Percentiles rank a stretch among this genome's conserved stretches.
Conservation (phyloP, 495 filamentous ascomycete species). For the Annulohypoxylon stygium region DNA sequence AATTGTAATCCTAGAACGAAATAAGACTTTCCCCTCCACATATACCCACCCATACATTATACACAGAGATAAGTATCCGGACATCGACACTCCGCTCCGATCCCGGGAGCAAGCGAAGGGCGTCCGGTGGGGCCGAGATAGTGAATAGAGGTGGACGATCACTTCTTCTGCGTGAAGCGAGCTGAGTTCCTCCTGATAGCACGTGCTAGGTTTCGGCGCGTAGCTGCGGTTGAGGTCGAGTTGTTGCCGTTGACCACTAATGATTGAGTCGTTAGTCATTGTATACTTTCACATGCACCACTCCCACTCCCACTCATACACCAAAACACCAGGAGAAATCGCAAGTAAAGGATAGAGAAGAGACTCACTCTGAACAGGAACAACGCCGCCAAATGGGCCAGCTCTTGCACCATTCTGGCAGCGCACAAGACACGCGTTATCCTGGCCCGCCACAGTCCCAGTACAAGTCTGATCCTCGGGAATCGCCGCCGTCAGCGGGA, state of each 20-base stretch:
- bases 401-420: constrained; percentile 65
- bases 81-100: constrained; percentile 2
- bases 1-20: background rate
- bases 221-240: constrained; percentile 25
- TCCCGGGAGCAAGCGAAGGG: background rate
- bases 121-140: background rate
- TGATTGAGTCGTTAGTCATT: constrained; percentile 14
- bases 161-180: constrained; percentile 13
- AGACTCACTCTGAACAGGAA: constrained; percentile 62
- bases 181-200: constrained; percentile 35
- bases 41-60: background rate
- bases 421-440: constrained; percentile 65
- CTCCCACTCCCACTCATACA: background rate
- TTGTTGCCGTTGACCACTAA: constrained; percentile 39
- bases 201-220: constrained; percentile 38
- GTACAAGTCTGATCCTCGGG: constrained; percentile 63
- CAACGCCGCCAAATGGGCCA: constrained; percentile 67
- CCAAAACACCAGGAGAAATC: background rate
- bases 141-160: constrained; percentile 1
- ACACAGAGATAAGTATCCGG: background rate
- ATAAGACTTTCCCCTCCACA: background rate
- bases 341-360: background rate
- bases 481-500: constrained; percentile 60
- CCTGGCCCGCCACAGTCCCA: constrained; percentile 65
- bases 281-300: too few species aligned